Percentiles rank a stretch among this genome's conserved stretches.
These are phyloP conservation scores for Lichtheimia corymbifera DNA, from an alignment of 371 early-diverging fungal species.

Conservation along the genomic window DNA sequence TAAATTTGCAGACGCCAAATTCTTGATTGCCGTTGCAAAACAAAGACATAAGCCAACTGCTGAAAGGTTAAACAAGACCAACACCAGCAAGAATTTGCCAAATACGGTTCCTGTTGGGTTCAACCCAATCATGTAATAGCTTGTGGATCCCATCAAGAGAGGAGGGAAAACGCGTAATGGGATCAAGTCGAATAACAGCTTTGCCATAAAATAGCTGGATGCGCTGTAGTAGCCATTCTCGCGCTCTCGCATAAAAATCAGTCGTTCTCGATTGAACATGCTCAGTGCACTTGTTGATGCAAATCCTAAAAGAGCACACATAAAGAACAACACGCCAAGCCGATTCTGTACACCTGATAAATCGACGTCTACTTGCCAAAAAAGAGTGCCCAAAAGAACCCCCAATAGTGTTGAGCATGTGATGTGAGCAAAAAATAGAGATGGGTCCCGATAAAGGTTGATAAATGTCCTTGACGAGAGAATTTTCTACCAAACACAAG, in stretches of 20 bases:
- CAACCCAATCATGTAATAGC: slow-evolving; percentile 86
- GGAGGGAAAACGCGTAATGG: slow-evolving; percentile 86
- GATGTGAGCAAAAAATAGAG: slow-evolving; percentile 45
- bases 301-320: slow-evolving; percentile 83
- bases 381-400: slow-evolving; percentile 72
- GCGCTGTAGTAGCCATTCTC: slow-evolving; percentile 84
- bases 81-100: slow-evolving; percentile 77
- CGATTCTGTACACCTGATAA: slow-evolving; percentile 85
- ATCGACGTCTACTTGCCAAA: slow-evolving; percentile 78
- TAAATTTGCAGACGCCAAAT: slow-evolving; percentile 76
- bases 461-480: slow-evolving; percentile 49
- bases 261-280: slow-evolving; percentile 69
- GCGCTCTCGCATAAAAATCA: slow-evolving; percentile 79
- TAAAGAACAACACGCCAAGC: slow-evolving; percentile 78
- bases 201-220: slow-evolving; percentile 70
- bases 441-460: slow-evolving; percentile 49
- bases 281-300: slow-evolving; percentile 71
- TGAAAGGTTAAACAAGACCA: slow-evolving; percentile 82
- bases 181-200: slow-evolving; percentile 79
- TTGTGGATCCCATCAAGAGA: slow-evolving; percentile 77
- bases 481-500: slow-evolving; percentile 20
- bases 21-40: slow-evolving; percentile 71
- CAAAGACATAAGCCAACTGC: slow-evolving; percentile 80
- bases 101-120: slow-evolving; percentile 57
- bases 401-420: slow-evolving; percentile 36